A percentile compares a stretch with the other conserved stretches of the same genome.
Conservation (phyloP, 352 stramenopile species). For the Phytophthora boehmeriae region DNA sequence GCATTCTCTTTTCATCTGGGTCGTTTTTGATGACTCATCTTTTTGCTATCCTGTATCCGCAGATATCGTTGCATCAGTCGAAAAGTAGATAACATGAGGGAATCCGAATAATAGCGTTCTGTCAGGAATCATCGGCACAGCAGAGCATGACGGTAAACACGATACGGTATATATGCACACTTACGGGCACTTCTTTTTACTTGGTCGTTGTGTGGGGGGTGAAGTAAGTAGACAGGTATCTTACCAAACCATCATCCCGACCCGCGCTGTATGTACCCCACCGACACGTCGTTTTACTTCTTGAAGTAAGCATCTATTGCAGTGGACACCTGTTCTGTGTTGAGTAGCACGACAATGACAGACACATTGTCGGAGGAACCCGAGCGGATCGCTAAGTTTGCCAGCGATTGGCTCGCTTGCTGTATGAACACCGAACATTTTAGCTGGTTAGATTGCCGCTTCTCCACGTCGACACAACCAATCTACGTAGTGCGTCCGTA, state of each 20-base stretch:
- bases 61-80: constrained; percentile 64
- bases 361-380: constrained; percentile 90
- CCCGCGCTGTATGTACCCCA: constrained; percentile 13
- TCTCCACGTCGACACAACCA: not conserved
- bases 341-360: constrained; percentile 86
- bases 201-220: constrained; percentile 11
- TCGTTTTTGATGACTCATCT: constrained; percentile 6
- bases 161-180: constrained; percentile 37
- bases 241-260: constrained; percentile 1
- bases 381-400: constrained; percentile 86
- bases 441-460: not conserved
- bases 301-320: constrained; percentile 36
- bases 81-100: constrained; percentile 36
- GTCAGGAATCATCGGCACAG: not conserved
- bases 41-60: constrained; percentile 9
- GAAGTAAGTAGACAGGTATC: no score
- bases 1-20: not conserved
- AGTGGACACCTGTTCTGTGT: constrained; percentile 44
- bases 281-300: constrained; percentile 13
- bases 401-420: constrained; percentile 83
- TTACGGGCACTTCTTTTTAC: constrained; percentile 23
- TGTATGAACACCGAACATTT: constrained; percentile 23
- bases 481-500: constrained; percentile 31
- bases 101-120: no score
- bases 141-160: constrained; percentile 13